These are phyloP conservation scores for Suillus decipiens DNA, from an alignment of 768 basidiomycete genomes.

Conservation along the genomic window DNA sequence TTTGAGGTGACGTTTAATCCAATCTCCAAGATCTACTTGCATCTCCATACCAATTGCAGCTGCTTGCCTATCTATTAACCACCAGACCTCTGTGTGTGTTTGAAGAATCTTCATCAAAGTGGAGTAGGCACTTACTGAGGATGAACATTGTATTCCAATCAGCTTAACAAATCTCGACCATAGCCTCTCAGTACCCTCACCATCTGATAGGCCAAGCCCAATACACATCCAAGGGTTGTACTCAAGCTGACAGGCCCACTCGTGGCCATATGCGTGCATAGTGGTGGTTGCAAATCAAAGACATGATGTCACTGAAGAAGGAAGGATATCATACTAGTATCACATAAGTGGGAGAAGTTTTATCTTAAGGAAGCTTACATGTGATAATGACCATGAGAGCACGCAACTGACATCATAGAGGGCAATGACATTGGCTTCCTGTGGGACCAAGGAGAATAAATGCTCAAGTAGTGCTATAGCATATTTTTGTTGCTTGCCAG, in stretches of 20 bases:
- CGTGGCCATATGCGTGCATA: conserved; percentile 42
- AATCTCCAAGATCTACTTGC: conserved; percentile 32
- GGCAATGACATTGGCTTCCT: not conserved
- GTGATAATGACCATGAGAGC: not conserved
- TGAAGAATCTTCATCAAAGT: not conserved
- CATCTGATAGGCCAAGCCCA: conserved; percentile 12
- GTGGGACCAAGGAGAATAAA: conserved; percentile 32
- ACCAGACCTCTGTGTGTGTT: conserved; percentile 32
- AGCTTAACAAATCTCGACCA: conserved; percentile 38
- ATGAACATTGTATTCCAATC: conserved; percentile 35
- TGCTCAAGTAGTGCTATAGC: conserved; percentile 35
- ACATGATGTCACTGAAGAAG: conserved; percentile 15
- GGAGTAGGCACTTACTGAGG: conserved; percentile 29
- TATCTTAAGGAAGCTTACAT: not conserved
- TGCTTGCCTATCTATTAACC: conserved; percentile 36
- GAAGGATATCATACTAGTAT: not conserved
- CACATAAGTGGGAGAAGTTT: not conserved
- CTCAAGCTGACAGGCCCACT: conserved; percentile 30
- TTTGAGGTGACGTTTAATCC: conserved; percentile 28
- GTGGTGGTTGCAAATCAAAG: conserved; percentile 35
- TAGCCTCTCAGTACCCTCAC: conserved; percentile 20
- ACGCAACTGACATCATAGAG: not conserved
- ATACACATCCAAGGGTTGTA: not conserved
- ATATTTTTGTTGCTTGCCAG: conserved; percentile 42
- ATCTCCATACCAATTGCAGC: conserved; percentile 28